Conservation (phyloP, 192 early-diverging fungal species). For the Pecoramyces ruminantium region DNA sequence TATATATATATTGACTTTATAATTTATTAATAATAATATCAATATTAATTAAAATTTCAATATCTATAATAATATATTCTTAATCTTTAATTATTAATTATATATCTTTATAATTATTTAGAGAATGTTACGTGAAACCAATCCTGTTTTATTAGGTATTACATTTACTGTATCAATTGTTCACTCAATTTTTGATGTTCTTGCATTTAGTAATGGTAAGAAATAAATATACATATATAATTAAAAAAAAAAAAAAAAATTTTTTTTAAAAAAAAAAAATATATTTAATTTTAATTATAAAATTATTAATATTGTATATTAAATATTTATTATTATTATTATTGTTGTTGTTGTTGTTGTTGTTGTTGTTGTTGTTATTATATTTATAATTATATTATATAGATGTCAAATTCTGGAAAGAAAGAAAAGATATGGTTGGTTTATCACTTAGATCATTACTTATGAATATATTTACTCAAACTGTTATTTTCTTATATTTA, state of each 20-base stretch:
- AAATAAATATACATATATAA: no score
- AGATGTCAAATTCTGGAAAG: constrained; percentile 83
- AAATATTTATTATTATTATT: neutral
- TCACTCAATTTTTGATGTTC: constrained; percentile 75
- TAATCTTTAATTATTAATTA: no score
- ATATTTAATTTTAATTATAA: neutral
- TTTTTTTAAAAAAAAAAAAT: no score
- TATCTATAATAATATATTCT: no score
- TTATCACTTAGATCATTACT: constrained; percentile 67
- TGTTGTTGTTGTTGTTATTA: neutral
- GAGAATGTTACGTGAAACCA: constrained; percentile 80
- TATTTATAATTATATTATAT: neutral
- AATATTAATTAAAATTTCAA: no score
- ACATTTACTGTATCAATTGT: constrained; percentile 63
- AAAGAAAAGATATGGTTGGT: constrained; percentile 62
- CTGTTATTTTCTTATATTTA: constrained; percentile 76
- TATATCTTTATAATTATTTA: no score
- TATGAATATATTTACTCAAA: constrained; percentile 62
- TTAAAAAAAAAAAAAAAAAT: no score
- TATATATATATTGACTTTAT: no score
- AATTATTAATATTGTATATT: neutral
- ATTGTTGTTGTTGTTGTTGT: neutral
- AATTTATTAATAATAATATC: no score
- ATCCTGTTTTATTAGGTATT: constrained; percentile 56
- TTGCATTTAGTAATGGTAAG: constrained; percentile 84